Conservation (phyloP, 176 grass and related monocot genomes). For the Miscanthus lutarioriparius region DNA sequence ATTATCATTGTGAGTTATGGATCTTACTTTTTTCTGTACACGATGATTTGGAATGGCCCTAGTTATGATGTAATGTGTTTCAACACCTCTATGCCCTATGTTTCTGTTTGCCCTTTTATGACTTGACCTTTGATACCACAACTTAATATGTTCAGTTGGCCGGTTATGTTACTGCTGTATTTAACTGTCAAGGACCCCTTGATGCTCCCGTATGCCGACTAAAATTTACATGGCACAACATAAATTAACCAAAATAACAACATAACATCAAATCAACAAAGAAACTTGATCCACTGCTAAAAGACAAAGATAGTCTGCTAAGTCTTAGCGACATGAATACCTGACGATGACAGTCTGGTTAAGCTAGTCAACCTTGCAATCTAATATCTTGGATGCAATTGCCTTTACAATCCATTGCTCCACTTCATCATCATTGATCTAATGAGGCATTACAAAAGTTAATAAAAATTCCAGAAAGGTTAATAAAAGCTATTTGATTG, state of each 20-base stretch:
- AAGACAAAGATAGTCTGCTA: not conserved
- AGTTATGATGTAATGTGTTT: conserved; percentile 19
- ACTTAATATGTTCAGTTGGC: conserved; percentile 62
- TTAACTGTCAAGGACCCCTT: conserved; percentile 84
- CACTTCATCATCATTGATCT: conserved; percentile 92
- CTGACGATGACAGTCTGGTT: conserved; percentile 79
- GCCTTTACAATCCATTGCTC: conserved; percentile 98
- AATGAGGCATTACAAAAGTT: conserved; percentile 2
- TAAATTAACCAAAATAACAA: no score
- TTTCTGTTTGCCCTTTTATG: conserved; percentile 25
- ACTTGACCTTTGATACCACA: conserved; percentile 22
- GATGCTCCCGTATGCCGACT: conserved; percentile 51
- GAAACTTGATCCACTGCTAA: no score
- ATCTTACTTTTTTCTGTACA: conserved; percentile 16
- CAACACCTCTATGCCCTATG: not conserved
- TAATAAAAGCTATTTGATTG: not conserved
- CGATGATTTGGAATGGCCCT: not conserved
- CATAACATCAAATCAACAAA: no score
- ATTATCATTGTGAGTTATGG: not conserved
- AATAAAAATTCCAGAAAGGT: not conserved
- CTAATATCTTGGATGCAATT: conserved; percentile 74
- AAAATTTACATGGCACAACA: no score
- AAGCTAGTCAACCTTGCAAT: conserved; percentile 88
- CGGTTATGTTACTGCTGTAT: conserved; percentile 84
- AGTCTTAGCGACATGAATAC: conserved; percentile 33